A percentile compares a stretch with the other conserved stretches of the same genome.
Evolutionary conservation across 2,329 filamentous ascomycete genomes (phyloP).

Genomic region (Fusarium chlamydosporum): DNA sequence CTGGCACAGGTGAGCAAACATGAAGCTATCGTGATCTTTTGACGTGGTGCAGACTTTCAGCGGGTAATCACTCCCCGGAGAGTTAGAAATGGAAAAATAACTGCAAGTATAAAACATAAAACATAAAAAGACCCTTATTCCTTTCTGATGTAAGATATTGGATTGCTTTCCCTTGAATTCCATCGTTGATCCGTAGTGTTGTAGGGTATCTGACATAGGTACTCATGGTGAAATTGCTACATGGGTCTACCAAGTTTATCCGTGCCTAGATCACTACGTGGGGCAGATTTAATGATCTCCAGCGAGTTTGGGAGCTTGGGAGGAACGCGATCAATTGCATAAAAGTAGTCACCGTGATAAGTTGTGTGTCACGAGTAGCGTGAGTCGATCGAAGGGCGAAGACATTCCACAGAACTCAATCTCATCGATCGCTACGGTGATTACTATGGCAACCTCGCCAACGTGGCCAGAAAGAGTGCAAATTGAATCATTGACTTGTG

Average conservation of each 20-base stretch:
- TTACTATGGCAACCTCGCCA: slow-evolving; percentile 3
- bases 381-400: not conserved
- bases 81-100: no score
- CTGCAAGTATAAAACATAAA: no score
- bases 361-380: not conserved
- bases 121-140: not conserved
- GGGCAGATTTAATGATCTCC: not conserved
- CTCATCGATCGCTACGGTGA: not conserved
- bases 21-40: not conserved
- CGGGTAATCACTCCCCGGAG: no score
- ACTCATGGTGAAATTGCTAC: not conserved
- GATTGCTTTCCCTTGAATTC: not conserved
- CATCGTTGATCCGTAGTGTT: not conserved
- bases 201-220: slow-evolving; percentile 20
- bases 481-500: not conserved
- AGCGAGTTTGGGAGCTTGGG: not conserved
- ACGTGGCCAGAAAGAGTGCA: no score
- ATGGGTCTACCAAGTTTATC: not conserved
- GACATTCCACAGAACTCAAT: not conserved
- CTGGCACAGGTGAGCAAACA: no score
- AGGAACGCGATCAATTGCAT: slow-evolving; percentile 16
- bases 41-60: no score
- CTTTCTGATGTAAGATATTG: not conserved
- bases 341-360: not conserved
- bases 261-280: slow-evolving; percentile 19